phyloP scores from a whole-genome alignment of 2,329 filamentous ascomycete species.

The Aureobasidium vineae region DNA sequence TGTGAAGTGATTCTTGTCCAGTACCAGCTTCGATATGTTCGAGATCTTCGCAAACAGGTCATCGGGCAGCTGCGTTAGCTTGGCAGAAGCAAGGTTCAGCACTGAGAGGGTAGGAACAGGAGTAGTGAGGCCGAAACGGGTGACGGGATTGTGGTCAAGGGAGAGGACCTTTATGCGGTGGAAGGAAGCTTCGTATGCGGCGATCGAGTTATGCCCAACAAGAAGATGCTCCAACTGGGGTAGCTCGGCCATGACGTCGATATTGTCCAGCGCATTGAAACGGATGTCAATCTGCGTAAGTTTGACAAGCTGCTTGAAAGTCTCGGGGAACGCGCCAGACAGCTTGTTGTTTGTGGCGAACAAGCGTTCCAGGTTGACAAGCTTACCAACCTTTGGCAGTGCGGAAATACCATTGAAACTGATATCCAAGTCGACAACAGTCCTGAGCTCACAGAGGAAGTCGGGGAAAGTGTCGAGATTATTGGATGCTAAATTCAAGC shows the following conservation, averaged over 20 bases:
- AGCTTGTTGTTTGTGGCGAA: slow-evolving; percentile 96
- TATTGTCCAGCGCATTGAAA: slow-evolving; percentile 85
- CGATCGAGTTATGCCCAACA: slow-evolving; percentile 89
- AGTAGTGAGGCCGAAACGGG: slow-evolving; percentile 79
- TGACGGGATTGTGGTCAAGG: slow-evolving; percentile 92
- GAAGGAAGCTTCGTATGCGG: slow-evolving; percentile 87
- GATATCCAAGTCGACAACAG: slow-evolving; percentile 87
- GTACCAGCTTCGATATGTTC: slow-evolving; percentile 79
- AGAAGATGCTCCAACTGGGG: slow-evolving; percentile 85
- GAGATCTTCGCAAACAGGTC: slow-evolving; percentile 83
- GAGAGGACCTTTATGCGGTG: slow-evolving; percentile 78
- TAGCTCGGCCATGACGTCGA: slow-evolving; percentile 80
- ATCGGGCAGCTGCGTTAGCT: slow-evolving; percentile 83
- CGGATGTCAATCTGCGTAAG: slow-evolving; percentile 91
- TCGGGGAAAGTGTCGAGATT: slow-evolving; percentile 80
- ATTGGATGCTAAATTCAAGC: slow-evolving; percentile 90
- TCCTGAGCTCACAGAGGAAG: slow-evolving; percentile 78
- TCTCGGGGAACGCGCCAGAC: slow-evolving; percentile 65
- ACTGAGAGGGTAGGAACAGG: slow-evolving; percentile 78
- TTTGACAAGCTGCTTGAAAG: slow-evolving; percentile 69
- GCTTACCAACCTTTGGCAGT: slow-evolving; percentile 74
- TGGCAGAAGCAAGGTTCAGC: slow-evolving; percentile 86
- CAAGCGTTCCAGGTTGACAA: slow-evolving; percentile 79
- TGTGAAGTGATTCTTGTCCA: slow-evolving; percentile 96
- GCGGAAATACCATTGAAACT: slow-evolving; percentile 89